phyloP scores from a whole-genome alignment of 768 basidiomycete species.

The Boletus rex-veris region DNA sequence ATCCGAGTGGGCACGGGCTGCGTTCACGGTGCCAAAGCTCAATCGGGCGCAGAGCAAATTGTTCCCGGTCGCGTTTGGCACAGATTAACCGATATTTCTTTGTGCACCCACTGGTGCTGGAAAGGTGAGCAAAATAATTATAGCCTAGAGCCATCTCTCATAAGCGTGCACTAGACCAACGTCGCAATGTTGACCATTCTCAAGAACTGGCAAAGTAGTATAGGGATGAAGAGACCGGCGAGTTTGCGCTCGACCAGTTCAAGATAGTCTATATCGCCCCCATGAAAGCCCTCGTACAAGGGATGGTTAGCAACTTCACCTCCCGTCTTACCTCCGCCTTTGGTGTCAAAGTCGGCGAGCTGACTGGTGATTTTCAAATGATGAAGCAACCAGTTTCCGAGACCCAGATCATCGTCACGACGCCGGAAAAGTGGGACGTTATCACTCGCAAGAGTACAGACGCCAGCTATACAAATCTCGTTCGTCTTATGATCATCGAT shows the following conservation, averaged over 20 bases:
- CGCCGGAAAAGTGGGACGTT: constrained; percentile 99
- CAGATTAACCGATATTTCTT: constrained; percentile 90
- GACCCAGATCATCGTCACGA: constrained; percentile 97
- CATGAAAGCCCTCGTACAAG: constrained; percentile 99
- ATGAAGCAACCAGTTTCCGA: constrained; percentile 96
- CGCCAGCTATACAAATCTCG: constrained; percentile 94
- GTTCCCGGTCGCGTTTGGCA: constrained; percentile 89
- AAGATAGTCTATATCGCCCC: constrained; percentile 83
- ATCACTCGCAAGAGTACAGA: constrained; percentile 98
- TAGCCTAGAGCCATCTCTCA: constrained; percentile 4
- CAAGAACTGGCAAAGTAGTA: constrained; percentile 87
- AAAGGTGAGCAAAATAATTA: neutral
- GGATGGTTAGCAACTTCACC: constrained; percentile 95
- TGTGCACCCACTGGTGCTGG: constrained; percentile 95
- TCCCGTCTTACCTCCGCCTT: constrained; percentile 58
- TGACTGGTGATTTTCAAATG: constrained; percentile 97
- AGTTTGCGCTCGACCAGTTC: constrained; percentile 54
- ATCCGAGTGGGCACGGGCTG: constrained; percentile 78
- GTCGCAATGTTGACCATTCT: constrained; percentile 95
- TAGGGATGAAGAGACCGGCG: constrained; percentile 76
- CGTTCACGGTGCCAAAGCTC: no score
- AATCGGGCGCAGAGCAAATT: constrained; percentile 37
- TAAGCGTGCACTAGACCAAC: constrained; percentile 65
- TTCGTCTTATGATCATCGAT: constrained; percentile 94
- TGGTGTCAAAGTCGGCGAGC: constrained; percentile 86